Percentiles rank a stretch among this genome's conserved stretches.
Conservation (phyloP, 495 filamentous ascomycete genomes). For the Penicillium verhagenii region DNA sequence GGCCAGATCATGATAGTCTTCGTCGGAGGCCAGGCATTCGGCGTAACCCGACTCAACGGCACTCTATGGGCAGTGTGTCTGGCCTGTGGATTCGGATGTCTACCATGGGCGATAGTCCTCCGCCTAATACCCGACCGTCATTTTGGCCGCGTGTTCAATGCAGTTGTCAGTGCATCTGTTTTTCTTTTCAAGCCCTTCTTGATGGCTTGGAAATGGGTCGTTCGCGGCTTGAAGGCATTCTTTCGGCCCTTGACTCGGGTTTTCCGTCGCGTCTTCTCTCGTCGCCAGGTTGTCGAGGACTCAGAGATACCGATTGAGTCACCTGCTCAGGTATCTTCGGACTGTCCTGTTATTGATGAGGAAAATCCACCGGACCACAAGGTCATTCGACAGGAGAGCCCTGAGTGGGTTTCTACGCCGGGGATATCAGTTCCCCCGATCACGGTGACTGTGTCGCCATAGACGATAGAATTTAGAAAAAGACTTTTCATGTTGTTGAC, state of each 20-base stretch:
- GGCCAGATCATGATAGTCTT: slow-evolving; percentile 81
- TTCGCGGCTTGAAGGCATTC: slow-evolving; percentile 13
- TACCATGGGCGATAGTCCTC: slow-evolving; percentile 71
- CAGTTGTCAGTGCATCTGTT: slow-evolving; percentile 19
- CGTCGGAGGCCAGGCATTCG: slow-evolving; percentile 71
- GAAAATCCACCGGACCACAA: slow-evolving; percentile 12
- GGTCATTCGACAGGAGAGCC: slow-evolving; percentile 10
- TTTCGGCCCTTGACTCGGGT: slow-evolving; percentile 27
- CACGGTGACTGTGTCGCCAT: slow-evolving; percentile 36
- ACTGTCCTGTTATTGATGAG: slow-evolving; percentile 8
- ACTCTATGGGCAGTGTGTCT: slow-evolving; percentile 77
- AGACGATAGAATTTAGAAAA: not conserved
- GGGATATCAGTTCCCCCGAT: slow-evolving; percentile 34
- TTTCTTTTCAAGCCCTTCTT: slow-evolving; percentile 32
- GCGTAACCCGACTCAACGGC: slow-evolving; percentile 63
- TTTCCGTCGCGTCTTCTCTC: slow-evolving; percentile 15
- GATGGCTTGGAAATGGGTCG: slow-evolving; percentile 20
- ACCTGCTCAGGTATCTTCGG: not conserved
- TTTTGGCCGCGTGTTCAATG: slow-evolving; percentile 45
- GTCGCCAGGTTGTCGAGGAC: not conserved
- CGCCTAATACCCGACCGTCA: slow-evolving; percentile 64
- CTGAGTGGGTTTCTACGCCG: slow-evolving; percentile 20
- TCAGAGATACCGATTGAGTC: too few species aligned
- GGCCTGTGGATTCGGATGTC: slow-evolving; percentile 66
- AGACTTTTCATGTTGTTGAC: not conserved